Conservation (phyloP, 73 alveolate genomes). For the Paramecium tetraurelia region DNA sequence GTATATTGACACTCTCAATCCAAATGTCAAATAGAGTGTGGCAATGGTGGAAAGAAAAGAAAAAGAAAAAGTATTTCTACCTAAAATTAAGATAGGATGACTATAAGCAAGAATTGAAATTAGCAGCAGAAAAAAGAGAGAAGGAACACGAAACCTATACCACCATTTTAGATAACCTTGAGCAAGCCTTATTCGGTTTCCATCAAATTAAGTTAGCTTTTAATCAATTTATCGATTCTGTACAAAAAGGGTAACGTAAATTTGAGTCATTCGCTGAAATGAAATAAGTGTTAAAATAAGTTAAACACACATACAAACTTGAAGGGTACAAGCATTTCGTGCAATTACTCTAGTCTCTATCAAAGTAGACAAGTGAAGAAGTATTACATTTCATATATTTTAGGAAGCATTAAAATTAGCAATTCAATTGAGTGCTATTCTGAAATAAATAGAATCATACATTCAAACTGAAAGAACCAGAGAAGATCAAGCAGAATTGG, state of each 20-base stretch:
- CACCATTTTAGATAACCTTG: not conserved
- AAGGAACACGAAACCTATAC: not conserved
- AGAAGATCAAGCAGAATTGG: conserved; percentile 10
- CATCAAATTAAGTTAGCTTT: not conserved
- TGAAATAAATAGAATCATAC: conserved; percentile 14
- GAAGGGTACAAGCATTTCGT: conserved; percentile 25
- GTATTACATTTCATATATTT: not conserved
- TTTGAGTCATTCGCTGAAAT: conserved; percentile 35
- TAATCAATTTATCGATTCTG: not conserved
- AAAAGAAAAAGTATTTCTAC: conserved; percentile 4
- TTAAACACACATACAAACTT: not conserved
- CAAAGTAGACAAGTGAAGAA: not conserved
- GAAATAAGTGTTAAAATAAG: not conserved
- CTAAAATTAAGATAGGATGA: not conserved
- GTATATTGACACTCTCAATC: not conserved
- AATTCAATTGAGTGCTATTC: not conserved
- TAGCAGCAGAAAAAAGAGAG: not conserved
- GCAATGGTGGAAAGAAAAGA: conserved; percentile 25
- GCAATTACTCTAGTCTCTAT: not conserved
- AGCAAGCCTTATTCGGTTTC: conserved; percentile 35
- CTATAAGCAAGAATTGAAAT: not conserved
- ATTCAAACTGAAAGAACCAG: conserved; percentile 26
- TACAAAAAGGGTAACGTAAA: conserved; percentile 10
- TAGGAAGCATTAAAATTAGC: conserved; percentile 32
- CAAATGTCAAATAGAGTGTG: not conserved